Base-by-base conservation (phyloP, 805 yeast genomes). In the Yamadazyma endophytica region DNA sequence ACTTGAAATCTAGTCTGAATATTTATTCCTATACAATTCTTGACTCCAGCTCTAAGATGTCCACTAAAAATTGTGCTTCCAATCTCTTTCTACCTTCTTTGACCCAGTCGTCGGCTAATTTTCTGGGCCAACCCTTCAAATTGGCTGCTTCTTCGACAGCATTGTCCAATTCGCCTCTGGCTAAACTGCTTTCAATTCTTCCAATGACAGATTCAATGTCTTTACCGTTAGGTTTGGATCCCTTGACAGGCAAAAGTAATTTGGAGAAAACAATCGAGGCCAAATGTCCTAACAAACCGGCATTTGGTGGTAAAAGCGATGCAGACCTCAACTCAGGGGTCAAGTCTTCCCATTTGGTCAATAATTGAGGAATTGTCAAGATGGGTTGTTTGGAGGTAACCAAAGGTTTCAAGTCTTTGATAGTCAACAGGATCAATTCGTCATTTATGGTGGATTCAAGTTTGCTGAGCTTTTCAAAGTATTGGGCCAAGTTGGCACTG, bases 101-200 rank as follows among this genome's bases (percentile, higher is more conserved):
- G 20, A 92, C 76, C 97, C 97, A 92, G 55, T 87, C 96, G 46
- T 78, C 77, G 22, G 97, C 92, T 47, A 92, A 71, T 52, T 75
- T 75, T 71, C 94, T 80, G 21, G 92, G 76, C 96, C 96, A 86
- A 24, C 97, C 97, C 60, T 85, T 83, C 60, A 92, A 72, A 43
- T 77, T 73, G 41, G 94, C 81, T 33, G 82, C 92, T 59, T 89
- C 96, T 54, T 89, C 95, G 17, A 92, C 94, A 11, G 98, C 98
- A 39, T 73, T 73, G 52, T 82, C 87, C 47, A 92, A 72, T 40
- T 83, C 78, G 36, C 90, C 88, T 48, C 82, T 76, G 27, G 74
- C 64, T 52, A 90, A 68, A 44, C 83, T 77, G 35, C 79, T 70
- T 46, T 82, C 79, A 21, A 94, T 92, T 53, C 95, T 77, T 1